Evolutionary conservation across 2,329 filamentous ascomycete genomes (phyloP).

Genomic region (Aspergillus niger): DNA sequence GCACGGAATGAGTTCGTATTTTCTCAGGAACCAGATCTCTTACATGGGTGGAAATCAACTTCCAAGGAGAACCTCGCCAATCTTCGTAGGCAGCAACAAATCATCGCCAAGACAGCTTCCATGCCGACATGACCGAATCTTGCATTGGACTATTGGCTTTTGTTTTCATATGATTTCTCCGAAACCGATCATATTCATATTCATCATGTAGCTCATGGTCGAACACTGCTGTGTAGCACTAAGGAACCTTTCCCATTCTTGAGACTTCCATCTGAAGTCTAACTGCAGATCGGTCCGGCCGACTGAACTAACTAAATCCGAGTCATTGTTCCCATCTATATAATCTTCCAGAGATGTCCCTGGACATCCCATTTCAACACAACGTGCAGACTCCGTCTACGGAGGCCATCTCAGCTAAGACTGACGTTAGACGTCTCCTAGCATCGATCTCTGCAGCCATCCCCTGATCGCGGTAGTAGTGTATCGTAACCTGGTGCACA

Average conservation of each 20-base stretch:
- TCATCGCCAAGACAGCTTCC: neutral
- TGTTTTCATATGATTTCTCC: neutral
- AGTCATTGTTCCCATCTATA: neutral
- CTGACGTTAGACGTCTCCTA: conserved; percentile 37
- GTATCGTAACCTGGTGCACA: conserved; percentile 39
- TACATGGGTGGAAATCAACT: neutral
- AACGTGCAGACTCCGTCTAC: conserved; percentile 10
- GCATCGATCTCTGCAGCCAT: conserved; percentile 40
- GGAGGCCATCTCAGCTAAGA: conserved; percentile 32
- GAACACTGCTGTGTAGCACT: neutral
- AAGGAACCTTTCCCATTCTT: neutral
- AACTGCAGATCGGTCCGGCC: neutral
- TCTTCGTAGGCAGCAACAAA: conserved; percentile 16
- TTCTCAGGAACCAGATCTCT: neutral
- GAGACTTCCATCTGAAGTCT: neutral
- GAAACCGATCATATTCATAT: neutral
- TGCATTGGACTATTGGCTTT: neutral
- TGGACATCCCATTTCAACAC: neutral
- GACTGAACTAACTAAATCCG: no score
- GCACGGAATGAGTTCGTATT: neutral
- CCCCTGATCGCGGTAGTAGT: conserved; percentile 42
- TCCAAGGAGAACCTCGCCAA: neutral
- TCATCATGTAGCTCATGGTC: neutral
- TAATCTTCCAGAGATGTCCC: neutral
- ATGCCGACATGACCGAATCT: neutral